Conservation (phyloP, 306 rosid species). For the Oemleria cerasiformis region DNA sequence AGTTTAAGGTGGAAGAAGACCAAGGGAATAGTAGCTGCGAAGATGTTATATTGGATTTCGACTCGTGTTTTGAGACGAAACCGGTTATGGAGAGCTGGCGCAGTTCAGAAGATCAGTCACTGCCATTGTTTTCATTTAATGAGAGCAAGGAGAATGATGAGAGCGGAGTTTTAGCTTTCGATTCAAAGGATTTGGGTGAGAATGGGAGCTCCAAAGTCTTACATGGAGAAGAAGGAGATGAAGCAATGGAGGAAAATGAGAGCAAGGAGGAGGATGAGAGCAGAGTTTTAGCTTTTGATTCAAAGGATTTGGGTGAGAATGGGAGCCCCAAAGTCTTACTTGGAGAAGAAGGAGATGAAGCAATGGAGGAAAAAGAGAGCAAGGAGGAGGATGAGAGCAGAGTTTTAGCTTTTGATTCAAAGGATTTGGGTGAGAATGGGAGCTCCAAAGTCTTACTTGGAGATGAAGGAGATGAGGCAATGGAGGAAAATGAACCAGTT, state of each 20-base stretch:
- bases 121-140: slow-evolving; percentile 30
- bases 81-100: slow-evolving; percentile 66
- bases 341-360: slow-evolving; percentile 25
- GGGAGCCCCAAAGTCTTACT: slow-evolving; percentile 16
- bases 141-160: slow-evolving; percentile 25
- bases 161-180: slow-evolving; percentile 20
- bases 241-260: neutral
- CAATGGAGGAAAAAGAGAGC: neutral
- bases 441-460: slow-evolving; percentile 20
- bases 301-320: too few relatives aligned
- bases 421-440: too few relatives aligned
- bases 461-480: slow-evolving; percentile 26
- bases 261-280: too few relatives aligned
- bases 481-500: slow-evolving; percentile 25
- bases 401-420: too few relatives aligned
- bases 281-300: too few relatives aligned
- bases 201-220: slow-evolving; percentile 22
- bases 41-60: slow-evolving; percentile 87
- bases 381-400: too few relatives aligned
- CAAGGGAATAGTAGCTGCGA: slow-evolving; percentile 33
- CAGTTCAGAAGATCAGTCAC: slow-evolving; percentile 40
- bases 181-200: slow-evolving; percentile 27
- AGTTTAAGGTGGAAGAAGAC: slow-evolving; percentile 37
- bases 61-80: slow-evolving; percentile 35
- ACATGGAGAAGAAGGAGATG: slow-evolving; percentile 26